Evolutionary conservation across 2,329 filamentous ascomycete genomes (phyloP), one percentile per base, ranked within the genome.

Genomic region (Aspergillaceae sp.): DNA sequence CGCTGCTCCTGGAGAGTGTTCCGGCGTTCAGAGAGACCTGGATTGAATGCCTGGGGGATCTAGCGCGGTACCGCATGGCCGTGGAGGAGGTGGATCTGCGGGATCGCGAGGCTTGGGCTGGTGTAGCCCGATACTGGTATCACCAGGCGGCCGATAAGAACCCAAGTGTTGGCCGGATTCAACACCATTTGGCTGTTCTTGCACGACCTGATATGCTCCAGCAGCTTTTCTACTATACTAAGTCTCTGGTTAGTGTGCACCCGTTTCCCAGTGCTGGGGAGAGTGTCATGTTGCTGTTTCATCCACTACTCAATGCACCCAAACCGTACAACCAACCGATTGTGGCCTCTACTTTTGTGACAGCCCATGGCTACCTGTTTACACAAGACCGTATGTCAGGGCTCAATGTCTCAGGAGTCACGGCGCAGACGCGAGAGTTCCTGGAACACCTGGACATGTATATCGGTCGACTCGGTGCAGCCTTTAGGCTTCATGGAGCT

Each of bases 1-100:
- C 87, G 0, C 66, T 96, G 0, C 67, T 96, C 0, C 86, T 89
- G 48, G 91, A 97, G 57, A 94, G 87, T 0, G 87, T 95, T 0
- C 82, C 86, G 0, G 75, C 78, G 0, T 96, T 94, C 53, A 79
- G 86, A 44, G 86, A 92, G 47, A 95, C 87, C 0, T 97, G 91
- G 91, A 87, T 94, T 6, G 91, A 96, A 54, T 96, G 90, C 44
- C 70, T 97, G 0, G 91, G 91, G 0, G 90, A 97, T 59, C 67
- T 97, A 0, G 85, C 84, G 0, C 74, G 90, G 19, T 96, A 94
- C 56, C 75, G 84, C 0, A 96, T 96, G 89, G 88, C 89, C 0
- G 89, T 96, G 40, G 90, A 96, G 62, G 86, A 94, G 36, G 80
- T 85, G 28, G 84, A 92, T 51, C 74, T 86, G 19, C 68, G 77